Evolutionary conservation across 164 flowering plant genomes (phyloP), one percentile per base, ranked within the genome.

Genomic region (Piper longum): DNA sequence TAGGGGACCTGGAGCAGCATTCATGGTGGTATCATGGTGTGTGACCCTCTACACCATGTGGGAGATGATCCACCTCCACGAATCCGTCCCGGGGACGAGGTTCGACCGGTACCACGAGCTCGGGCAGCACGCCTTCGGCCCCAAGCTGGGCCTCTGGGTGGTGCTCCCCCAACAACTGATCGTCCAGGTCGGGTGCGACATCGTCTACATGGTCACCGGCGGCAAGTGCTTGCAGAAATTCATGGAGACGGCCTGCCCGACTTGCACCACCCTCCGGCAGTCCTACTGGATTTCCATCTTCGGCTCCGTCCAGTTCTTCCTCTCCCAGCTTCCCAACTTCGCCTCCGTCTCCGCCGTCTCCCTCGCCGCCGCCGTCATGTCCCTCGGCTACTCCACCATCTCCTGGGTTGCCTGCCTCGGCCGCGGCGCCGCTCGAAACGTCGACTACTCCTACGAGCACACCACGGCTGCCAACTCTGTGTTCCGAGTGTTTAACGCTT

Each of bases 151-250:
- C 41, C 78, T 87, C 12, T 90, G 92, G 95, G 77, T 90, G 7
- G 97, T 90, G 55, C 82, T 90, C 0, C 97, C 97, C 2, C 97
- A 87, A 70, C 95, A 90, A 67, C 76, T 90, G 14, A 88, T 90
- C 9, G 95, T 90, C 2, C 89, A 86, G 73, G 85, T 90, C 39
- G 95, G 95, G 43, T 86, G 87, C 51, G 77, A 90, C 65, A 85
- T 90, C 12, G 97, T 90, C 56, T 90, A 90, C 78, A 88, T 90
- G 88, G 97, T 88, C 54, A 90, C 92, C 2, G 95, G 97, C 14
- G 97, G 95, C 5, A 85, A 86, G 70, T 90, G 91, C 58, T 78
- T 90, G 17, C 78, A 83, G 79, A 82, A 86, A 65, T 90, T 90
- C 77, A 63, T 83, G 79, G 92, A 90, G 75, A 79, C 82, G 11